phyloP scores from a whole-genome alignment of 2,329 filamentous ascomycete species.

The Colletotrichum tabaci region DNA sequence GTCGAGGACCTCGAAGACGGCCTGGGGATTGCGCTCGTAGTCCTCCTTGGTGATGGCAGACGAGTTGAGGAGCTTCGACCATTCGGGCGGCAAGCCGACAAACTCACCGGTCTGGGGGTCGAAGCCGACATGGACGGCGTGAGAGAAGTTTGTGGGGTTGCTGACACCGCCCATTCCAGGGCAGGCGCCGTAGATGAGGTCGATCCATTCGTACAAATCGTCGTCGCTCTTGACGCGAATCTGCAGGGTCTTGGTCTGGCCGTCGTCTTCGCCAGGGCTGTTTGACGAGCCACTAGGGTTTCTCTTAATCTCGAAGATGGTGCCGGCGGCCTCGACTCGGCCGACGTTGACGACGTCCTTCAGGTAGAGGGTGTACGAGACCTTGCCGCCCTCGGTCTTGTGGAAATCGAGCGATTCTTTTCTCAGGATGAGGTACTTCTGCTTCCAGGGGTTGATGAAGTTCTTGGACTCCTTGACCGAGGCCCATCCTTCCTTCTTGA shows the following conservation, averaged over 20 bases:
- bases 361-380: constrained; percentile 87
- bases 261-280: constrained; percentile 84
- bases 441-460: constrained; percentile 89
- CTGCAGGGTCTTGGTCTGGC: constrained; percentile 85
- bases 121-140: constrained; percentile 97
- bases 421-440: constrained; percentile 91
- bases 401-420: constrained; percentile 96
- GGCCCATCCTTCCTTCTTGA: constrained; percentile 87
- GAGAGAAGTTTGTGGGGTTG: constrained; percentile 98
- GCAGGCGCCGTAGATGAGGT: constrained; percentile 96
- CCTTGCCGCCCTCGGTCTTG: constrained; percentile 90
- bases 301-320: constrained; percentile 94
- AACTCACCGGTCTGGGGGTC: constrained; percentile 96
- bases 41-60: constrained; percentile 99
- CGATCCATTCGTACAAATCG: constrained; percentile 98
- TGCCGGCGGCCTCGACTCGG: constrained; percentile 90
- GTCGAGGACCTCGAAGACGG: constrained; percentile 84
- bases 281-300: constrained; percentile 77
- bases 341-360: constrained; percentile 92
- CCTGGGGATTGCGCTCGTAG: constrained; percentile 96
- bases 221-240: constrained; percentile 96
- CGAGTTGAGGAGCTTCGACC: constrained; percentile 95
- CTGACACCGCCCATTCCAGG: constrained; percentile 98
- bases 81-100: constrained; percentile 93
- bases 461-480: constrained; percentile 92